Evolutionary conservation across 2,329 filamentous ascomycete genomes (phyloP).

Genomic region (Stachybotrys chartarum): DNA sequence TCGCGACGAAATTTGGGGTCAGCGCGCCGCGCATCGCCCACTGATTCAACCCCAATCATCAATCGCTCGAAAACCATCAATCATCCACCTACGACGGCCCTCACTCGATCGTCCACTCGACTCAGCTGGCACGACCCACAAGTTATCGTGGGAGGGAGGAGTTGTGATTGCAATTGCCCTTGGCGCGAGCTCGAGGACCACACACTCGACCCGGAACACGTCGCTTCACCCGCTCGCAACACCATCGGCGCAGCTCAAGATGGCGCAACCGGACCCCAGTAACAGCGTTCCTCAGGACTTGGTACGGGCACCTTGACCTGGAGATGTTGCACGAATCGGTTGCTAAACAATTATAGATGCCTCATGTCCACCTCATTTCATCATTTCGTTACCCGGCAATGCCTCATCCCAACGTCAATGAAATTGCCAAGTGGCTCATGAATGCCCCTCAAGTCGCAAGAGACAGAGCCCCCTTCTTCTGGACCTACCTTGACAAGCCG

Average conservation of each 20-base stretch:
- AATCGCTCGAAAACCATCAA: constrained; percentile 4
- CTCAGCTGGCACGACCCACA: background rate
- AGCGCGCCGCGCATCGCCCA: constrained; percentile 12
- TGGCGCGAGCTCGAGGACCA: background rate
- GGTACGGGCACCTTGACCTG: constrained; percentile 18
- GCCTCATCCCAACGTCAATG: constrained; percentile 62
- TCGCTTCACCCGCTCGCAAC: background rate
- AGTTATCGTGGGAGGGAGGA: background rate
- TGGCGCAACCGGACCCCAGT: constrained; percentile 35
- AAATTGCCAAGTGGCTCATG: constrained; percentile 73
- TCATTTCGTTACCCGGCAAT: constrained; percentile 72
- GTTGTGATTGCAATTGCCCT: background rate
- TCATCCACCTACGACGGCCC: background rate
- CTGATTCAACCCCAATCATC: constrained; percentile 12
- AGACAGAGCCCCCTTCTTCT: constrained; percentile 80
- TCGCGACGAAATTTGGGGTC: constrained; percentile 31
- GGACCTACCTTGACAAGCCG: constrained; percentile 83
- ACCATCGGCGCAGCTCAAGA: constrained; percentile 11
- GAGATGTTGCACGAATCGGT: background rate
- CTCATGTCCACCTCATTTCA: constrained; percentile 85
- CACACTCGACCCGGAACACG: too few relatives aligned
- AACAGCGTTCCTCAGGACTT: constrained; percentile 34
- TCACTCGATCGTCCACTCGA: background rate
- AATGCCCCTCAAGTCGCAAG: constrained; percentile 79
- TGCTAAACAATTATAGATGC: constrained; percentile 48